Base-by-base conservation (phyloP, 2,329 filamentous ascomycete genomes). In the Dactylellina drechsleri region DNA sequence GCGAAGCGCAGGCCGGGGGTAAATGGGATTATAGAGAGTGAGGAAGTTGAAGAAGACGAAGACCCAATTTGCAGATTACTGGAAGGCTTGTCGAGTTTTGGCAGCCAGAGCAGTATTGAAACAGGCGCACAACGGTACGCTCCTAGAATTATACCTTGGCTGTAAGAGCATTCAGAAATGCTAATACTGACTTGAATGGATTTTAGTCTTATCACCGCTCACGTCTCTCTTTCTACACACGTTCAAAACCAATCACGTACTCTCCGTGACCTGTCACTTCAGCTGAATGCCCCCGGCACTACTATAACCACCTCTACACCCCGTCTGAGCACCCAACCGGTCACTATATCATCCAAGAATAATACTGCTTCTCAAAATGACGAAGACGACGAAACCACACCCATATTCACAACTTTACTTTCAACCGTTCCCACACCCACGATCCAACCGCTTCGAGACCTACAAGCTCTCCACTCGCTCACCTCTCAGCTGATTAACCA, bases 401-500 rank as follows among this genome's bases (percentile, higher is more conserved):
- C 66, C 13, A 23, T 74, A 36, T 74, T 75, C 45, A 56, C 64
- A 15, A 68, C 26, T 13, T 36, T 68, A 87, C 85, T 31, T 83
- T 94, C 20, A 85, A 92, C 77, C 8, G 86, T 93, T 8, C 86
- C 75, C 89, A 93, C 83, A 90, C 91, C 2, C 85, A 86, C 13
- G 87, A 87, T 2, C 86, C 86, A 47, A 86, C 90, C 76, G 80
- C 86, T 91, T 78, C 85, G 86, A 78, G 91, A 91, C 8, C 83
- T 93, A 53, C 86, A 88, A 70, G 86, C 87, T 20, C 85, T 94
- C 60, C 89, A 92, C 80, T 85, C 87, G 5, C 85, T 92, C 77
- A 93, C 91, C 0, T 84, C 87, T 26, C 91, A 93, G 76, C 84
- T 94, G 28, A 87, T 94, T 7, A 87, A 92, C 79, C 92, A 92